Conservation (phyloP, 306 rosid species). For the Hippophae tibetana region DNA sequence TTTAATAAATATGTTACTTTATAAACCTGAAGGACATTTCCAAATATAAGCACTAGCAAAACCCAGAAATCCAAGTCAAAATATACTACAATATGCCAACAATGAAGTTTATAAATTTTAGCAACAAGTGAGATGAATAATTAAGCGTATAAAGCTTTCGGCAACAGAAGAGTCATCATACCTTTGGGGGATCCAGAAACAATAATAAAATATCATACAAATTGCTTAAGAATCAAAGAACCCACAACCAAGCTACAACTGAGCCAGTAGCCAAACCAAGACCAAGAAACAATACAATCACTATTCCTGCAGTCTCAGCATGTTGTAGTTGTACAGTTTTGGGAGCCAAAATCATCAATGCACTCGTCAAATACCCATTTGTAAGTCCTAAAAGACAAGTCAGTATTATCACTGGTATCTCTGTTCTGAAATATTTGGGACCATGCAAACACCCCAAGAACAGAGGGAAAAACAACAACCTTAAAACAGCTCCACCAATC, state of each 20-base stretch:
- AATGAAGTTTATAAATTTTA: too few species aligned
- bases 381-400: conserved; percentile 80
- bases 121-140: too few species aligned
- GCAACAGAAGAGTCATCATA: too few species aligned
- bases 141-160: too few species aligned
- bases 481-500: conserved; percentile 42
- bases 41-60: too few species aligned
- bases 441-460: conserved; percentile 75
- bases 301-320: conserved; percentile 76
- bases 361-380: conserved; percentile 81
- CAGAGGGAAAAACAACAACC: conserved; percentile 77
- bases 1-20: too few species aligned
- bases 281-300: conserved; percentile 57
- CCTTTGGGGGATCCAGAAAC: too few species aligned
- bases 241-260: conserved; percentile 81
- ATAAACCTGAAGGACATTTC: too few species aligned
- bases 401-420: conserved; percentile 59
- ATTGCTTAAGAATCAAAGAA: conserved; percentile 34
- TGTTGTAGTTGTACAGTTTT: conserved; percentile 61
- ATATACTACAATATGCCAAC: too few species aligned
- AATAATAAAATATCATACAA: conserved; percentile 1
- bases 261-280: conserved; percentile 73
- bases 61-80: too few species aligned
- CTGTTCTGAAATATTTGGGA: conserved; percentile 61
- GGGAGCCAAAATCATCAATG: conserved; percentile 74